phyloP scores from a whole-genome alignment of 306 rosid species.

The Corylus heterophylla region DNA sequence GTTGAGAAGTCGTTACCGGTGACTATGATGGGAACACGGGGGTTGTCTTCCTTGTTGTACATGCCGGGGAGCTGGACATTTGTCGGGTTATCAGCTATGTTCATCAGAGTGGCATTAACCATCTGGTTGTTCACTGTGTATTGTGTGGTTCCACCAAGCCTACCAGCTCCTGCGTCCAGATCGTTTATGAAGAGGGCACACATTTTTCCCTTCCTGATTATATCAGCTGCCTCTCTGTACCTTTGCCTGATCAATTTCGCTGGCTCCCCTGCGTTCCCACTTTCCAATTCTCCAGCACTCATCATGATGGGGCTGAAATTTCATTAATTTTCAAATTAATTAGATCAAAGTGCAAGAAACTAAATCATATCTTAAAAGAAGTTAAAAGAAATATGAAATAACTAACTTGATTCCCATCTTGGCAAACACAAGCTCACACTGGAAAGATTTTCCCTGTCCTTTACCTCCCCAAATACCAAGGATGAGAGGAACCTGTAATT shows the following conservation, averaged over 20 bases:
- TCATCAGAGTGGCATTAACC: conserved; percentile 99
- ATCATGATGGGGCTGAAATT: conserved; percentile 90
- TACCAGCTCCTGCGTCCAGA: conserved; percentile 97
- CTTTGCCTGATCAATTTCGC: conserved; percentile 92
- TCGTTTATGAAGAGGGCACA: conserved; percentile 87
- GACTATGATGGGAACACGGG: conserved; percentile 94
- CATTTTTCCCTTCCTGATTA: conserved; percentile 93
- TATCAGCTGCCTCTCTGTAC: conserved; percentile 94
- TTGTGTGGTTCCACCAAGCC: conserved; percentile 94
- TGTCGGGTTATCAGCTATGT: conserved; percentile 96
- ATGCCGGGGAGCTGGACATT: conserved; percentile 96
- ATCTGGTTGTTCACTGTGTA: conserved; percentile 99
- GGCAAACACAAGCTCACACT: conserved; percentile 91
- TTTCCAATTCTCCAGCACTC: conserved; percentile 99
- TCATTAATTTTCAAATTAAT: neutral
- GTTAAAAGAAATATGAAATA: conserved; percentile 6
- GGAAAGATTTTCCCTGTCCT: conserved; percentile 99
- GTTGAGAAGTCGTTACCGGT: conserved; percentile 98
- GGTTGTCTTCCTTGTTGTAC: conserved; percentile 98
- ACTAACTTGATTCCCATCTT: conserved; percentile 99
- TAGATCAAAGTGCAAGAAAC: conserved; percentile 1
- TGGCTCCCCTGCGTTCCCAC: conserved; percentile 99
- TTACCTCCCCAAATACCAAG: conserved; percentile 99
- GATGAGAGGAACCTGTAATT: conserved; percentile 77
- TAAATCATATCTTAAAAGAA: neutral